phyloP scores from a whole-genome alignment of 176 grass and related monocot genomes.

The Oryza meridionalis region DNA sequence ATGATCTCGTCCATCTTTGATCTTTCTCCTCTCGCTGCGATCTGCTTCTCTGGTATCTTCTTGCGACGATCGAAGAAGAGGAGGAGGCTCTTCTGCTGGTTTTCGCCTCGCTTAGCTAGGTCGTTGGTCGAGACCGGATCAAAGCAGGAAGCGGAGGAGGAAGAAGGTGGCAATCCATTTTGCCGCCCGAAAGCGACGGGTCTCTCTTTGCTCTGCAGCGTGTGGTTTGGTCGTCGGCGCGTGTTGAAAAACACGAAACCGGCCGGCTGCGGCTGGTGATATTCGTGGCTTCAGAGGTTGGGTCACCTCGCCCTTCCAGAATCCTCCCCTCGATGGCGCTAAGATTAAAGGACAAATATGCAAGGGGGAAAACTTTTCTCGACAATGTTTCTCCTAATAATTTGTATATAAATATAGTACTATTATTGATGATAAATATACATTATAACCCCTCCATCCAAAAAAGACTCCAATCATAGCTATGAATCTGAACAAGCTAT shows the following conservation, averaged over 20 bases:
- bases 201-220: constrained; percentile 16
- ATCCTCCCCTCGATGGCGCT: background rate
- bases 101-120: background rate
- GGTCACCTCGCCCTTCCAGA: constrained; percentile 10
- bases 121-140: constrained; percentile 48
- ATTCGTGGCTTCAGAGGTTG: background rate
- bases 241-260: constrained; percentile 12
- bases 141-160: constrained; percentile 24
- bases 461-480: no score
- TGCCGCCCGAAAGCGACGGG: constrained; percentile 36
- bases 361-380: no score
- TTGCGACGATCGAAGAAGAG: constrained; percentile 3
- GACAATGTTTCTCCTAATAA: no score
- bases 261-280: background rate
- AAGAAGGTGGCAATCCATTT: constrained; percentile 21
- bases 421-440: no score
- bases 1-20: constrained; percentile 84
- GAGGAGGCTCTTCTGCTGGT: constrained; percentile 15
- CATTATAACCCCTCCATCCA: no score
- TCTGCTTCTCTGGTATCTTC: background rate
- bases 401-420: no score
- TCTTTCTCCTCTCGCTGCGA: constrained; percentile 15
- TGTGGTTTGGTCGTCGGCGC: constrained; percentile 26
- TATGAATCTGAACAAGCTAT: no score
- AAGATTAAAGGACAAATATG: background rate